Base-by-base conservation (phyloP, 2,329 filamentous ascomycete genomes). In the Neonectria magnoliae region DNA sequence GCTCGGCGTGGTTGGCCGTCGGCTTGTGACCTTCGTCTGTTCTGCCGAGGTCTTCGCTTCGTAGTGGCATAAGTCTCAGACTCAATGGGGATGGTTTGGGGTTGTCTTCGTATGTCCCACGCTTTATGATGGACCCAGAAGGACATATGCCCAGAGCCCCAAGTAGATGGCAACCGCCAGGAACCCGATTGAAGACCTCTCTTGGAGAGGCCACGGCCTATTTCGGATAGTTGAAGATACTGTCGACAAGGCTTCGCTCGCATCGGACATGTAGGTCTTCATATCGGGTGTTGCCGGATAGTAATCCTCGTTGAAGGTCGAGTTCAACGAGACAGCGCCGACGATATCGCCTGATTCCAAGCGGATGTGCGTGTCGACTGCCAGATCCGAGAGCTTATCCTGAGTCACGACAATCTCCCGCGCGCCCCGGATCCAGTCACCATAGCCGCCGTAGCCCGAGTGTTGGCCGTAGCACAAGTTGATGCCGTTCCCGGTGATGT, bases 361-460 rank as follows among this genome's bases (percentile, higher is more conserved):
- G 2, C 87, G 81, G 41, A 90, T 86, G 83, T 88, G 91, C 0
- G 87, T 90, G 36, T 88, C 82, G 0, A 87, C 76, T 41, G 82
- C 81, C 20, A 78, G 68, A 4, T 77, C 67, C 6, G 71, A 70
- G 16, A 87, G 71, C 22, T 76, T 76, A 1, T 78, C 73, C 44
- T 85, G 79, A 2, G 81, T 77, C 1, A 90, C 68, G 2, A 81
- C 69, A 13, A 91, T 77, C 68, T 90, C 85, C 1, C 88, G 81
- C 5, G 84, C 83, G 1, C 90, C 90, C 0, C 90, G 84, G 10
- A 85, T 84, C 86, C 87, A 91, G 50, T 82, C 81, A 0, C 89
- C 88, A 69, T 93, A 93, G 0, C 91, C 90, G 0, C 90, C 91
- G 60, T 92, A 92, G 0, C 91, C 90, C 0, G 88, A 85, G 68